These are phyloP conservation scores for Aspergillus bertholletiae DNA, from an alignment of 495 filamentous ascomycete species.

Conservation along the genomic window DNA sequence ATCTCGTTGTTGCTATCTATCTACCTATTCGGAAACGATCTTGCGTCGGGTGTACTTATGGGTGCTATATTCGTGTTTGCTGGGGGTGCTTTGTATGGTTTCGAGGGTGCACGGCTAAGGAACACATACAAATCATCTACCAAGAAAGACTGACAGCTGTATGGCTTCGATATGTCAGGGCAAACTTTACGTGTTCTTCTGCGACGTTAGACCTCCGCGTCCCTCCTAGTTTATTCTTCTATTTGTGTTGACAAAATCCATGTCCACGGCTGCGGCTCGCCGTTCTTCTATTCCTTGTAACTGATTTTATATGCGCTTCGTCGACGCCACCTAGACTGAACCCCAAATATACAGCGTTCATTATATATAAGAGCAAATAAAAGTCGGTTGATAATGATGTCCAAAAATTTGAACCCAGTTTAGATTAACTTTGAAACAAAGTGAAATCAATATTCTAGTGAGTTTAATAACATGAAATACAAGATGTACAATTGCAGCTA, in stretches of 20 bases:
- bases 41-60: slow-evolving; percentile 69
- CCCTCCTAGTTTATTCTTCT: not conserved
- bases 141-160: slow-evolving; percentile 20
- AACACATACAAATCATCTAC: slow-evolving; percentile 13
- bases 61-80: slow-evolving; percentile 84
- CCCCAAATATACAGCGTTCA: not conserved
- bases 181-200: not conserved
- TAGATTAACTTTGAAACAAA: no score
- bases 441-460: not conserved
- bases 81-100: slow-evolving; percentile 83
- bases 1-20: slow-evolving; percentile 87
- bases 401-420: not conserved
- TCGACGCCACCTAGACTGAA: not conserved
- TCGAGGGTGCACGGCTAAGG: slow-evolving; percentile 56
- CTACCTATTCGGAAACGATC: slow-evolving; percentile 82
- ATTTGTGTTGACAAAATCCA: not conserved
- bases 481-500: not conserved
- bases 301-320: not conserved
- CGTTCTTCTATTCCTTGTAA: not conserved
- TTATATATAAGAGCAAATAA: not conserved
- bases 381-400: no score
- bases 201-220: not conserved
- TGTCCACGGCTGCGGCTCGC: not conserved
- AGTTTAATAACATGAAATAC: not conserved
- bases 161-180: not conserved